A percentile compares a stretch with the other conserved stretches of the same genome.
phyloP scores from a whole-genome alignment of 768 basidiomycete genomes.

The Gloeophyllum trabeum region DNA sequence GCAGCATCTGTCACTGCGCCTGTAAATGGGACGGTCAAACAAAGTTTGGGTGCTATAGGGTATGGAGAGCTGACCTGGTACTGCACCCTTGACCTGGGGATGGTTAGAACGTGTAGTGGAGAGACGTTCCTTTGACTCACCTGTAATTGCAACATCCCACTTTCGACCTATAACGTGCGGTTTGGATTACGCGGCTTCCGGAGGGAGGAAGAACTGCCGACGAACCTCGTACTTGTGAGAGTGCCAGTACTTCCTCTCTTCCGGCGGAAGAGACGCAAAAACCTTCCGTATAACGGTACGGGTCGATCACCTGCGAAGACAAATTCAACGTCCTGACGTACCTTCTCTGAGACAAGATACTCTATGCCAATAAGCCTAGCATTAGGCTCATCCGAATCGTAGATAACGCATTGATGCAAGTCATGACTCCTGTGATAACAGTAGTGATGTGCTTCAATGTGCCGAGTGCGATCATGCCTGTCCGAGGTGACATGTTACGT shows the following conservation, averaged over 20 bases:
- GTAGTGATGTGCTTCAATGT: constrained; percentile 32
- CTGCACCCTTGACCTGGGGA: constrained; percentile 12
- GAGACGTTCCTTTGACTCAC: constrained; percentile 6
- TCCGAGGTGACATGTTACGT: neutral
- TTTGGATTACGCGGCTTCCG: too few species aligned
- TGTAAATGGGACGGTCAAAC: neutral
- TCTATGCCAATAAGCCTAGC: constrained; percentile 43
- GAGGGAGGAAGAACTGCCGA: too few species aligned
- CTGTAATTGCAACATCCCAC: constrained; percentile 20
- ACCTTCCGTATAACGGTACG: too few species aligned
- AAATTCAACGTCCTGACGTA: constrained; percentile 3
- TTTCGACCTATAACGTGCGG: constrained; percentile 24
- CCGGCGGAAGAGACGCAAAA: constrained; percentile 27
- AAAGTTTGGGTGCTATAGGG: neutral
- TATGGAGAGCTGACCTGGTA: constrained; percentile 11
- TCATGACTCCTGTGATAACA: constrained; percentile 26
- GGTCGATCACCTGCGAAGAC: too few species aligned
- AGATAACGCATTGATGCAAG: constrained; percentile 33
- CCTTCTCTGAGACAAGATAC: constrained; percentile 35
- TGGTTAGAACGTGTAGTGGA: neutral
- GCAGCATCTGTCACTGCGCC: constrained; percentile 21
- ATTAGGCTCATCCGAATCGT: constrained; percentile 29
- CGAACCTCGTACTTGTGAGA: constrained; percentile 35
- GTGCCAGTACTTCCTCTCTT: constrained; percentile 43
- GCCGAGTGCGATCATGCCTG: constrained; percentile 20